Conservation (phyloP, 2,329 filamentous ascomycete species). For the Drechslerella coelobrocha region DNA sequence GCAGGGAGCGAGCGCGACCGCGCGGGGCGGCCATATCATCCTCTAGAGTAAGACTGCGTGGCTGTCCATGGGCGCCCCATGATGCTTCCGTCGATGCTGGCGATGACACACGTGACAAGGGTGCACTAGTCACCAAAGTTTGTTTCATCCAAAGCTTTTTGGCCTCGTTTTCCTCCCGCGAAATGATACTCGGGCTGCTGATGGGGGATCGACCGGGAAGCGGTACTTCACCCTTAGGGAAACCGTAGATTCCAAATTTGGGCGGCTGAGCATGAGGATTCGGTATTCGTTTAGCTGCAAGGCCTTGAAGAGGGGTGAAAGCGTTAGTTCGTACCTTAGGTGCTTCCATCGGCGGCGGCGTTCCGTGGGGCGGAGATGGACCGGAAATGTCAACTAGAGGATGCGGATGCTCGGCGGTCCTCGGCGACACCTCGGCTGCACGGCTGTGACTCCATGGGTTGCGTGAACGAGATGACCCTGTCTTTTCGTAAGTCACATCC, state of each 20-base stretch:
- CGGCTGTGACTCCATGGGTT: constrained; percentile 47
- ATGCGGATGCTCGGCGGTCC: constrained; percentile 25
- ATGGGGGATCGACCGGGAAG: constrained; percentile 43
- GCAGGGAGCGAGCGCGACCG: constrained; percentile 20
- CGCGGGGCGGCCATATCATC: constrained; percentile 29
- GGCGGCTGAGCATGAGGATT: constrained; percentile 47
- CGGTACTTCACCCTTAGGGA: constrained; percentile 21
- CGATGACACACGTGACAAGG: constrained; percentile 39
- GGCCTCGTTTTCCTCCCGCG: constrained; percentile 39
- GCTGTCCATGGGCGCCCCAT: constrained; percentile 20
- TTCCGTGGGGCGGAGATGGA: constrained; percentile 33
- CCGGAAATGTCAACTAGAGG: constrained; percentile 46
- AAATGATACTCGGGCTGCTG: constrained; percentile 44
- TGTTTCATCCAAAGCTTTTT: constrained; percentile 49
- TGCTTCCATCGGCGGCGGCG: constrained; percentile 37
- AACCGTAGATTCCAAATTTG: constrained; percentile 48
- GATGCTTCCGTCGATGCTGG: constrained; percentile 39
- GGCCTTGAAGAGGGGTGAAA: constrained; percentile 40
- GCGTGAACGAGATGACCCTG: constrained; percentile 42
- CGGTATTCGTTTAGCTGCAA: constrained; percentile 45
- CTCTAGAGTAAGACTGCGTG: constrained; percentile 38
- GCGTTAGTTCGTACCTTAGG: constrained; percentile 45
- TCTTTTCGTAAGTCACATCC: constrained; percentile 41
- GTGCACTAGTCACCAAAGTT: constrained; percentile 42
- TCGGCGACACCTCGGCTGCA: constrained; percentile 16